Evolutionary conservation across 2,329 filamentous ascomycete genomes (phyloP).

Genomic region (Fusarium nelsonii): DNA sequence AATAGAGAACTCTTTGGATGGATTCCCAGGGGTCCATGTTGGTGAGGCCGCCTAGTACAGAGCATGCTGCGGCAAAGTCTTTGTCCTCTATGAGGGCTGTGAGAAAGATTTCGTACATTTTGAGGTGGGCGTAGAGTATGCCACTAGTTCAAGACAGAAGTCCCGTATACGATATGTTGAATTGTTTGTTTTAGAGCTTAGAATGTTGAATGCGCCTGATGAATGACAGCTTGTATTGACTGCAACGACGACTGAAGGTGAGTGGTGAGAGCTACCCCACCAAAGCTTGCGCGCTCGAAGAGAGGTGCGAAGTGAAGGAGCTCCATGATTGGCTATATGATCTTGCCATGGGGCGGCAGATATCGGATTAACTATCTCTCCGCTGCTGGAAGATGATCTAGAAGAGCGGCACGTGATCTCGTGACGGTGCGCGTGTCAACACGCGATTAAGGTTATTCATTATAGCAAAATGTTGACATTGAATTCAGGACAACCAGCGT

Average conservation of each 20-base stretch:
- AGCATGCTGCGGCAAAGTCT: slow-evolving; percentile 63
- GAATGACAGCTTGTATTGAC: not conserved
- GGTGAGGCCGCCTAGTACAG: slow-evolving; percentile 68
- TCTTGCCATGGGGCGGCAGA: rapidly evolving
- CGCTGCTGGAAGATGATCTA: rapidly evolving
- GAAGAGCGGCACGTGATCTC: slow-evolving; percentile 48
- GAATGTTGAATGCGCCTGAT: not conserved
- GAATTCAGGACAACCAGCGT: too few relatives aligned
- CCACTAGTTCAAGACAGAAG: too few relatives aligned
- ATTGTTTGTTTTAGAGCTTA: not conserved
- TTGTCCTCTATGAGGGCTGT: slow-evolving; percentile 64
- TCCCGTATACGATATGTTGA: not conserved
- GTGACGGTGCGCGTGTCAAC: slow-evolving; percentile 37
- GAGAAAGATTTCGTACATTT: slow-evolving; percentile 69
- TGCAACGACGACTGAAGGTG: not conserved
- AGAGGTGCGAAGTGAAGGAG: not conserved
- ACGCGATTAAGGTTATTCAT: not conserved
- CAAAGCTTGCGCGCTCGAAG: slow-evolving; percentile 2
- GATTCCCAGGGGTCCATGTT: slow-evolving; percentile 66
- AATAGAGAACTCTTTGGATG: slow-evolving; percentile 66
- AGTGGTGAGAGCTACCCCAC: slow-evolving; percentile 17
- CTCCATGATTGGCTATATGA: not conserved
- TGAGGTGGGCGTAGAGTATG: not conserved
- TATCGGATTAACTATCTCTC: not conserved
- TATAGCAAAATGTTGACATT: too few relatives aligned